Evolutionary conservation across 179 eudicot species (phyloP), one percentile per base, ranked within the genome.

Genomic region (Carnegiea gigantea): DNA sequence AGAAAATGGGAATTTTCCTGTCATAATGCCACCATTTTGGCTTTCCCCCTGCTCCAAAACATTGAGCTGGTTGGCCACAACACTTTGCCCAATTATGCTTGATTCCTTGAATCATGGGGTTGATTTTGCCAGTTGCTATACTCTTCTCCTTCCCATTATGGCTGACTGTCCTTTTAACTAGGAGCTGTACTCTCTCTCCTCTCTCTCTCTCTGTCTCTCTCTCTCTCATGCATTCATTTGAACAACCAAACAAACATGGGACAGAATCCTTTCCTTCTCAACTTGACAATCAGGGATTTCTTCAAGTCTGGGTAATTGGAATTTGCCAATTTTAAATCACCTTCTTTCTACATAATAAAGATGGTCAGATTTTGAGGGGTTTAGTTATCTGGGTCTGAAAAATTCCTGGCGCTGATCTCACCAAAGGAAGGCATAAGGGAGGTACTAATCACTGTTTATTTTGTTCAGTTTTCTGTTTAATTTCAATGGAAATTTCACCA

Each of bases 51-150:
- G 77, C 68, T 43, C 76, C 36, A 77, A 81, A 76, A 76, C 70
- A 76, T 7, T 9, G 59, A 49, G 77, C 30, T 82, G 77, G 73
- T 13, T 77, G 81, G 62, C 80, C 80, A 82, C 53, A 33, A 83
- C 73, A 78, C 7, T 3, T 60, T 73, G 59, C 78, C 75, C 70
- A 17, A 79, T 53, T 54, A 33, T 62, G 36, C 23, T 67, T 65
- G 1, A 54, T 14, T 71, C 83, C 81, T 80, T 80, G 33, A 84
- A 70, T 80, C 73, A 60, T 76, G 86, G 86, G 83, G 46, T 70
- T 84, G 18, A 62, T 76, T 70, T 80, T 36, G 36, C n/a, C 49
- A 20, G 1, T 28, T 33, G 18, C 73, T 23, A 1, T 64, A 73
- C 51, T 51, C 75, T 78, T 64, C 75, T 44, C 70, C 65, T 81